phyloP scores from a whole-genome alignment of 768 basidiomycete genomes.

The Leccinum variicolor region DNA sequence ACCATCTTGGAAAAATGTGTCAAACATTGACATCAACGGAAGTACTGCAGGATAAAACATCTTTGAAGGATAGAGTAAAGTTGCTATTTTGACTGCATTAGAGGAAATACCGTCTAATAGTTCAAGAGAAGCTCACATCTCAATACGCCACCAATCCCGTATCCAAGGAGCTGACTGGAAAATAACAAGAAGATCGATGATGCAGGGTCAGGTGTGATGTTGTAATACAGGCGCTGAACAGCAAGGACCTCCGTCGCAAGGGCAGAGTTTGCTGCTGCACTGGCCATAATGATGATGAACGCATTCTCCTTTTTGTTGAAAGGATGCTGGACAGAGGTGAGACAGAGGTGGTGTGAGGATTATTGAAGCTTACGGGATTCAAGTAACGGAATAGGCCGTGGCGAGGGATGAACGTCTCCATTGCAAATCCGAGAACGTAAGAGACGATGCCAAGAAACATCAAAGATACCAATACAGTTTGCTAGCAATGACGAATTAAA shows the following conservation, averaged over 20 bases:
- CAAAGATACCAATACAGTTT: conserved; percentile 49
- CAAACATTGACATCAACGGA: conserved; percentile 25
- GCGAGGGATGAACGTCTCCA: conserved; percentile 46
- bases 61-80: conserved; percentile 43
- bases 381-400: conserved; percentile 45
- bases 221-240: conserved; percentile 52
- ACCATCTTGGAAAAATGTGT: conserved; percentile 41
- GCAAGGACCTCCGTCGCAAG: conserved; percentile 53
- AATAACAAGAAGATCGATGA: conserved; percentile 43
- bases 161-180: conserved; percentile 40
- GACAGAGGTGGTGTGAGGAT: not conserved
- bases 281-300: conserved; percentile 56
- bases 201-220: conserved; percentile 45
- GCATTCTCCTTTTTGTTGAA: conserved; percentile 62
- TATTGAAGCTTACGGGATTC: conserved; percentile 37
- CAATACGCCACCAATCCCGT: conserved; percentile 52
- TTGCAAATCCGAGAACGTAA: conserved; percentile 44
- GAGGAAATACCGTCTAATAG: not conserved
- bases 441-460: conserved; percentile 56
- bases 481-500: conserved; percentile 29
- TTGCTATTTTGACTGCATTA: conserved; percentile 15
- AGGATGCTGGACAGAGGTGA: conserved; percentile 38
- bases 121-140: conserved; percentile 33
- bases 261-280: conserved; percentile 51
- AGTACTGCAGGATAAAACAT: conserved; percentile 39